A percentile compares a stretch with the other conserved stretches of the same genome.
Evolutionary conservation across 2,329 filamentous ascomycete species (phyloP).

Genomic region (Colletotrichum aenigma): DNA sequence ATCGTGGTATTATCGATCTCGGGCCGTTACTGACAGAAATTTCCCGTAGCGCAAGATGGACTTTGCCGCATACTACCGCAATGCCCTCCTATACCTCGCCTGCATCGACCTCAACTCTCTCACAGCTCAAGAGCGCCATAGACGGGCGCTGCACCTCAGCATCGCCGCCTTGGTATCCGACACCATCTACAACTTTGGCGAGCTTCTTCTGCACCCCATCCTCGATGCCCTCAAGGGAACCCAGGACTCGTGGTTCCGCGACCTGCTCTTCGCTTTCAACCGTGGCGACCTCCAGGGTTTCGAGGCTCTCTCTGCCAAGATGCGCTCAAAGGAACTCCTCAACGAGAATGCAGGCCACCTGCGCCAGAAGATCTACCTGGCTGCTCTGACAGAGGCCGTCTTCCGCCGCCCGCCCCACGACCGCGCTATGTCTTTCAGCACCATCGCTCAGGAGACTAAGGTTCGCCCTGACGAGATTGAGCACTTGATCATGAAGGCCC

Average conservation of each 20-base stretch:
- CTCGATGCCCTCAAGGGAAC: constrained; percentile 79
- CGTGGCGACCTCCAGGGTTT: constrained; percentile 89
- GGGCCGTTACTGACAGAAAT: constrained; percentile 37
- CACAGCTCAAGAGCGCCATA: constrained; percentile 74
- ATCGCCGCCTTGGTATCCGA: constrained; percentile 92
- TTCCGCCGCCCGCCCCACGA: constrained; percentile 96
- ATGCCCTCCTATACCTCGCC: constrained; percentile 94
- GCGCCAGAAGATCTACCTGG: constrained; percentile 97
- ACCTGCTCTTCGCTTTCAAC: constrained; percentile 98
- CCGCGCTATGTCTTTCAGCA: constrained; percentile 88
- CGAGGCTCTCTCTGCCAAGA: constrained; percentile 80
- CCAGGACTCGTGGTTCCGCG: constrained; percentile 84
- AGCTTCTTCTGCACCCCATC: constrained; percentile 96
- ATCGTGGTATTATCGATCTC: constrained; percentile 25
- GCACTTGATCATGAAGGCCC: constrained; percentile 98
- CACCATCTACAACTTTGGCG: constrained; percentile 98
- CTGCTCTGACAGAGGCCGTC: constrained; percentile 92
- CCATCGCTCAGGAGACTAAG: constrained; percentile 91
- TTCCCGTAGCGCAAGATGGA: constrained; percentile 70
- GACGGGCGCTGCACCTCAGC: constrained; percentile 88
- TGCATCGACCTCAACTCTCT: constrained; percentile 87
- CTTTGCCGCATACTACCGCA: constrained; percentile 97
- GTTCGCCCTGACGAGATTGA: constrained; percentile 92
- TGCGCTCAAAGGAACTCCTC: constrained; percentile 80
- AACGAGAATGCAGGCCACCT: constrained; percentile 82